Percentiles rank a stretch among this genome's conserved stretches.
Conservation (phyloP, 352 stramenopile species). For the Phytophthora europaea region DNA sequence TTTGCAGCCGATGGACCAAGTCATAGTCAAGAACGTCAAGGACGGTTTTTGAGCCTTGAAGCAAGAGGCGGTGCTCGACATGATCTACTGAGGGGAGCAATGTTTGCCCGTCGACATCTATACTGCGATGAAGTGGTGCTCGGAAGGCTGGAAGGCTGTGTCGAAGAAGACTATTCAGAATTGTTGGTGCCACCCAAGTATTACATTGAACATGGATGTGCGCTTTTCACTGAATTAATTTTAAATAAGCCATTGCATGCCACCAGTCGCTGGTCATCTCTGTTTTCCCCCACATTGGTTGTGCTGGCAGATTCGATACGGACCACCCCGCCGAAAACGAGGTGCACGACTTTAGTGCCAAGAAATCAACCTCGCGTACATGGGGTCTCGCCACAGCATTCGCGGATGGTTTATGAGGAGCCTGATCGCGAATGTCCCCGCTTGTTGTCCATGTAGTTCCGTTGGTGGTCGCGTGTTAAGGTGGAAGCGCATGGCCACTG, state of each 20-base stretch:
- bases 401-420: too few relatives aligned
- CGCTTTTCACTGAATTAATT: slow-evolving; percentile 8
- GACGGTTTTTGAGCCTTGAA: slow-evolving; percentile 16
- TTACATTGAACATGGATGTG: slow-evolving; percentile 22
- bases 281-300: background rate
- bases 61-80: slow-evolving; percentile 7
- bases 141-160: slow-evolving; percentile 14
- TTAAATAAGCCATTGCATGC: background rate
- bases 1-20: slow-evolving; percentile 36
- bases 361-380: too few relatives aligned
- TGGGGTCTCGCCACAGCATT: too few relatives aligned
- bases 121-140: slow-evolving; percentile 20
- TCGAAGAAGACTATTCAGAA: slow-evolving; percentile 17
- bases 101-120: slow-evolving; percentile 15
- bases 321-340: background rate
- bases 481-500: too few relatives aligned
- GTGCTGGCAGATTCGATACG: background rate
- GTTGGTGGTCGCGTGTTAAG: too few relatives aligned
- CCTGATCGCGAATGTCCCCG: too few relatives aligned
- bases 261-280: background rate
- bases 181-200: slow-evolving; percentile 26
- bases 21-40: slow-evolving; percentile 30
- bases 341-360: background rate
- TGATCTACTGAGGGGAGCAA: slow-evolving; percentile 8
- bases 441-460: too few relatives aligned